Base-by-base conservation (phyloP, 2,329 filamentous ascomycete genomes). In the Botrytis medusae region DNA sequence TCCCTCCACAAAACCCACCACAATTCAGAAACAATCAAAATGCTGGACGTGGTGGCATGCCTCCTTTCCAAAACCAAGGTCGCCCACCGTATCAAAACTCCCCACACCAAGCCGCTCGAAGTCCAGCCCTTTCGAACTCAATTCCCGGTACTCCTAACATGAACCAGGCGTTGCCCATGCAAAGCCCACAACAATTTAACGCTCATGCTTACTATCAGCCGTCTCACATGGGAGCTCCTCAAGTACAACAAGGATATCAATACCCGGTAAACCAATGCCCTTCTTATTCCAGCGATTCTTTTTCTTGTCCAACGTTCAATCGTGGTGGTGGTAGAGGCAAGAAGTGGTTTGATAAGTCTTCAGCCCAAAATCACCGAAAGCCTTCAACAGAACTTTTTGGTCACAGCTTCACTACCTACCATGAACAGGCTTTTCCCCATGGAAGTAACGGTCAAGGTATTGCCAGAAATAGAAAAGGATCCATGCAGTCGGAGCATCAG, bases 131-230 rank as follows among this genome's bases (percentile, higher is more conserved):
- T 72, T 84, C 89, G 42, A 88, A 88, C 72, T 89, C 90, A 51
- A 87, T 92, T 78, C 90, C 91, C 73, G 87, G 87, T 75, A 92
- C 91, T 44, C 91, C 93, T 75, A 89, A 92, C 84, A 90, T 90
- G 90, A 87, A 85, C 73, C 85, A 86, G 60, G 87, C 87, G 68
- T 90, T 94, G 82, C 87, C 92, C 67, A 92, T 93, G 83, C 86
- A 86, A 82, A 76, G 74, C 54, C 77, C 75, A 18, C 80, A 79
- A 54, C 77, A 88, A 88, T 89, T 87, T 84, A 84, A 83, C 79
- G 79, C 65, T 25, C 65, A 63, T 57, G 51, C 51, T 48, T 73
- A 82, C 82, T 80, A 82, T 81, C 80, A 80, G 59, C 76, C 77
- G 74, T 78, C 78, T 72, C 79, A 80, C 69, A 81, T 80, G 76